Conservation (phyloP, 305 asterid species). For the Fraxinus latifolia region DNA sequence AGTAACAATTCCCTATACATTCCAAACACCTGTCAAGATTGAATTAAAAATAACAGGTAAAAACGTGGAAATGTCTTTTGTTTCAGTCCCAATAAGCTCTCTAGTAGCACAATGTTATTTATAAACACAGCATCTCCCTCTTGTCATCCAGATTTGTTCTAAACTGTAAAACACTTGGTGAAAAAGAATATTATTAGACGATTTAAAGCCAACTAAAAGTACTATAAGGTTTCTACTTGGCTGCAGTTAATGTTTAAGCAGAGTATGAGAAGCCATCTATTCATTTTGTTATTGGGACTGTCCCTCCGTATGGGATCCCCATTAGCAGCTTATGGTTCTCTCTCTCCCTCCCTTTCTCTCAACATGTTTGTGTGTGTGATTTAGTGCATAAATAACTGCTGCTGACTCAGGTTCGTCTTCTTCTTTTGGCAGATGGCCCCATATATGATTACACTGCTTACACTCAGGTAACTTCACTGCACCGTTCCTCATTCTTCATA, state of each 20-base stretch:
- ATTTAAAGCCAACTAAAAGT: neutral
- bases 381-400: neutral
- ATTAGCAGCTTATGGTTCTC: conserved; percentile 19
- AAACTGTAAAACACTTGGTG: neutral
- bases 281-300: conserved; percentile 22
- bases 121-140: neutral
- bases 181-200: conserved; percentile 4
- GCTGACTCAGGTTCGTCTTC: neutral
- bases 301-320: conserved; percentile 17
- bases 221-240: neutral
- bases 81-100: conserved; percentile 5
- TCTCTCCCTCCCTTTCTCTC: neutral
- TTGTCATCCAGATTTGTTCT: neutral
- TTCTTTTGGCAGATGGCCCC: conserved; percentile 23
- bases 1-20: conserved; percentile 13
- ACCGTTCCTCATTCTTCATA: neutral
- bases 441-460: conserved; percentile 38
- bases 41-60: conserved; percentile 7
- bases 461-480: conserved; percentile 12
- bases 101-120: neutral
- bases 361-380: neutral
- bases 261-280: conserved; percentile 20
- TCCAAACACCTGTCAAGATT: conserved; percentile 17
- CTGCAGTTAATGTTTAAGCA: neutral
- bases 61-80: conserved; percentile 18